These are phyloP conservation scores for Abrus precatorius DNA, from an alignment of 306 rosid species.

Conservation along the genomic window DNA sequence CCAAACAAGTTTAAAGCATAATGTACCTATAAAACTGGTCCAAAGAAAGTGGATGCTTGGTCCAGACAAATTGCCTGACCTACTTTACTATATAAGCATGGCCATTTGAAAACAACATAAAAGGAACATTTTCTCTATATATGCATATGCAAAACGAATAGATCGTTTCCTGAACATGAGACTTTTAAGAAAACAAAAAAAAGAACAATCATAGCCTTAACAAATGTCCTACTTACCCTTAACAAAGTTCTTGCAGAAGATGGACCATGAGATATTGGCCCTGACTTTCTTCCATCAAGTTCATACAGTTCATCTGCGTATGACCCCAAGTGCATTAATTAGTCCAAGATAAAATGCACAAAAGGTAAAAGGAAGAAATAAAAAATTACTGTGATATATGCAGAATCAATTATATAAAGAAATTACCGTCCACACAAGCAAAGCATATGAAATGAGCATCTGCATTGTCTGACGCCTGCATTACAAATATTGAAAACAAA, in stretches of 20 bases:
- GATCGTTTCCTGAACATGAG: conserved; percentile 2
- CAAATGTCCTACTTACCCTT: conserved; percentile 54
- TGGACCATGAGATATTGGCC: conserved; percentile 75
- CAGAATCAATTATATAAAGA: background rate
- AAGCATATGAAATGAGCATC: conserved; percentile 82
- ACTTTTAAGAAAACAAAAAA: background rate
- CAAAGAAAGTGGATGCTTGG: conserved; percentile 5
- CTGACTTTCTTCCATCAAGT: conserved; percentile 82
- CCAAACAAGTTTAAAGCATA: conserved; percentile 9
- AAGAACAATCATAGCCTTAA: conserved; percentile 10
- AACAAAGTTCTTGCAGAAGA: conserved; percentile 67
- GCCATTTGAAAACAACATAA: background rate
- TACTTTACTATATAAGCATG: background rate
- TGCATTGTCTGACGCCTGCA: conserved; percentile 70
- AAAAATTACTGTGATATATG: background rate
- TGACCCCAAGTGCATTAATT: background rate
- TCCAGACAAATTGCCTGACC: background rate
- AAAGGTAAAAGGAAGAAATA: background rate
- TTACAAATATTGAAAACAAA: conserved; percentile 15
- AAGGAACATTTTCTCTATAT: conserved; percentile 1
- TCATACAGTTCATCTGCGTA: conserved; percentile 73
- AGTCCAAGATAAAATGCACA: background rate
- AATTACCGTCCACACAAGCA: conserved; percentile 71
- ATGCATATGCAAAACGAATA: background rate
- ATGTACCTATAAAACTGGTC: background rate